Evolutionary conservation across 495 filamentous ascomycete genomes (phyloP).

Genomic region (Penicillium longicatenatum): DNA sequence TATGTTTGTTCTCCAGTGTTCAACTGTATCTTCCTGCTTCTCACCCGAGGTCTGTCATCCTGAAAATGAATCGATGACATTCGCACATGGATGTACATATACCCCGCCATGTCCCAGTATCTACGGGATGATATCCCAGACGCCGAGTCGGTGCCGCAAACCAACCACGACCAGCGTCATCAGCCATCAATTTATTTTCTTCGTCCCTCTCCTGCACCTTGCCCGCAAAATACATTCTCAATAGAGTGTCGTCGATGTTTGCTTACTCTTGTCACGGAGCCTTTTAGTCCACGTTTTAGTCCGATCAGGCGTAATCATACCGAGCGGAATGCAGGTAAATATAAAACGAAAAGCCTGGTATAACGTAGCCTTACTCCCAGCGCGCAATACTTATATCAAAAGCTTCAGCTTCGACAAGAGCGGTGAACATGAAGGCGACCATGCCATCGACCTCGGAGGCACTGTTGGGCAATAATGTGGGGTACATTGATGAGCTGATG

Average conservation of each 20-base stretch:
- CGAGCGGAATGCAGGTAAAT: no score
- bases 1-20: not conserved
- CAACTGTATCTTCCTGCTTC: not conserved
- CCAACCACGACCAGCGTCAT: not conserved
- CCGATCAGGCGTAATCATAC: no score
- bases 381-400: constrained; percentile 2
- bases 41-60: not conserved
- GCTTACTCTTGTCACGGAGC: constrained; percentile 1
- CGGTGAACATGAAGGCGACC: constrained; percentile 37
- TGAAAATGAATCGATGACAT: not conserved
- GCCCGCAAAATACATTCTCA: not conserved
- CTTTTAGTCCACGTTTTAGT: no score
- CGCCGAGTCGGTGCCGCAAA: not conserved
- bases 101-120: not conserved
- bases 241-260: not conserved
- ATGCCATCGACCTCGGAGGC: constrained; percentile 32
- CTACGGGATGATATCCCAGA: not conserved
- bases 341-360: no score
- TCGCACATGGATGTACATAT: not conserved
- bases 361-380: not conserved
- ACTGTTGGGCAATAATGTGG: constrained; percentile 4
- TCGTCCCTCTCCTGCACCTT: not conserved
- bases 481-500: constrained; percentile 5
- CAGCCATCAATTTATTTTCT: not conserved
- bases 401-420: constrained; percentile 15